Evolutionary conservation across 768 basidiomycete species (phyloP), one percentile per base, ranked within the genome.

Genomic region (Saitozyma podzolica): DNA sequence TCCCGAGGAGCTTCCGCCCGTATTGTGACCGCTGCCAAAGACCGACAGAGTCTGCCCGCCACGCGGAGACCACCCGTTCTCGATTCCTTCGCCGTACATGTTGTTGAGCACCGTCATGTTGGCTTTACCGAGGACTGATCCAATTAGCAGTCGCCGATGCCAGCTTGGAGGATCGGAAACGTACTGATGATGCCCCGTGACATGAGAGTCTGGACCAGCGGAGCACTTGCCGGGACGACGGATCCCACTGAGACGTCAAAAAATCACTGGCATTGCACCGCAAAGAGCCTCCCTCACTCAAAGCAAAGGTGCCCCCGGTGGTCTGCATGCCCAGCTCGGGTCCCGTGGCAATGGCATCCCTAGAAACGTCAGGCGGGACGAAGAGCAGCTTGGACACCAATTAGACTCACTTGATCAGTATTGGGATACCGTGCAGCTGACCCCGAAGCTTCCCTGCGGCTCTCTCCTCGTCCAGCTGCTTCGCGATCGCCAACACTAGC

Each of bases 91-190:
- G 19, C 37, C 40, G 59, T 16, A 54, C 37, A 39, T 6, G 16
- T 19, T n/a, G 42, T 57, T 39, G 39, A 61, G 61, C 16, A 64
- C 56, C 9, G 59, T 60, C 58, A 67, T n/a, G 47, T 61, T 58
- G 39, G 69, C 53, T 55, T 70, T 70, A 50, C 62, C 69, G 8
- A 70, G 47, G 56, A 70, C 63, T 62, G 29, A 29, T 29, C 29
- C 29, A 5, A 29, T 29, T 40, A 19, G 2, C 19, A 50, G 58
- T 41, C 42, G 29, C 29, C 29, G 29, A 29, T 29, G 29, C 29
- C 11, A 13, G 8, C 29, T 11, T 3, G 20, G 9, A 51, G 47
- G 43, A 39, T n/a, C 7, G 8, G 29, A 29, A 29, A 58, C 64
- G 48, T 37, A 66, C 65, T 62, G 61, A 66, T 66, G 29, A 29